phyloP scores from a whole-genome alignment of 331 rosid species.

The Prunus yedoensis region DNA sequence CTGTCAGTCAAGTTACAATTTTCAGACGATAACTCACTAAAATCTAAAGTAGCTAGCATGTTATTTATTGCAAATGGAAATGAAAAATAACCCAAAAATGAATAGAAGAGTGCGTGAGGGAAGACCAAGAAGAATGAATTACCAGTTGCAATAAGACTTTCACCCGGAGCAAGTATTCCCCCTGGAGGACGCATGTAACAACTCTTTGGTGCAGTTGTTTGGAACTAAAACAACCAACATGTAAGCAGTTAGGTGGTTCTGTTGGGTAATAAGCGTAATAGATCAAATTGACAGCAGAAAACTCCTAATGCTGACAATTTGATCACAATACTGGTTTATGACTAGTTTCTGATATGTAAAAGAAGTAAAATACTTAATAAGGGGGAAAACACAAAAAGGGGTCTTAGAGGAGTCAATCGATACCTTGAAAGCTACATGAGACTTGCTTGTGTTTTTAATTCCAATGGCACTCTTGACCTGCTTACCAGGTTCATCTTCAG shows the following conservation, averaged over 20 bases:
- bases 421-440: conserved; percentile 95
- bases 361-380: not conserved
- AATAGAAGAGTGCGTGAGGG: not conserved
- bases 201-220: conserved; percentile 99
- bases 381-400: not conserved
- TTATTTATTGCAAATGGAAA: not conserved
- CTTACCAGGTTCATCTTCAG: conserved; percentile 93
- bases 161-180: conserved; percentile 89
- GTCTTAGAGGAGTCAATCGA: conserved; percentile 15
- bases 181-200: conserved; percentile 99
- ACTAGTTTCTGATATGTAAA: not conserved
- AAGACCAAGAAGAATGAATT: conserved; percentile 33
- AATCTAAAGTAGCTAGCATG: conserved; percentile 14
- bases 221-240: conserved; percentile 61
- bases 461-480: conserved; percentile 93
- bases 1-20: conserved; percentile 48
- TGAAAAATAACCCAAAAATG: not conserved
- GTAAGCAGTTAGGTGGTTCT: conserved; percentile 20
- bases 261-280: not conserved
- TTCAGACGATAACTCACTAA: conserved; percentile 23
- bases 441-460: conserved; percentile 84
- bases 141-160: conserved; percentile 87
- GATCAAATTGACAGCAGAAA: not conserved
- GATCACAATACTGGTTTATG: not conserved
- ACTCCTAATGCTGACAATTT: not conserved